Evolutionary conservation across 768 basidiomycete genomes (phyloP).

Genomic region (Hygrocybe coccinea): DNA sequence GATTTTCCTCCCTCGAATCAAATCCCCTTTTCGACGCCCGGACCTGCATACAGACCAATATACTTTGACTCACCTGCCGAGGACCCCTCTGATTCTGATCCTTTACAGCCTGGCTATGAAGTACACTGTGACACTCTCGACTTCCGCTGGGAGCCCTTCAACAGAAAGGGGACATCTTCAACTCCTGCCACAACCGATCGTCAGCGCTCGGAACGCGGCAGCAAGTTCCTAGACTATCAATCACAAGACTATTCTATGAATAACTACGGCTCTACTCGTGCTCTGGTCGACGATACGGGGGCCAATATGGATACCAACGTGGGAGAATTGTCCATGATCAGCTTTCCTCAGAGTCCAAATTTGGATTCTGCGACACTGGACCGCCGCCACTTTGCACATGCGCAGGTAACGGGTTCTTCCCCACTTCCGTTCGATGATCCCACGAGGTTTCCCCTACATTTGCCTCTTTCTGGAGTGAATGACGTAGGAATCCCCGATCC

Average conservation of each 20-base stretch:
- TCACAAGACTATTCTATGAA: no score
- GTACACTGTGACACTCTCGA: constrained; percentile 42
- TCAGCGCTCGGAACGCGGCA: not conserved
- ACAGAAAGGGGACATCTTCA: constrained; percentile 17
- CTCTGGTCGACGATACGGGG: no score
- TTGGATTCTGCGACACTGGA: no score
- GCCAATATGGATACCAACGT: no score
- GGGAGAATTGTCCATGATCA: not conserved
- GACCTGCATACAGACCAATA: constrained; percentile 38
- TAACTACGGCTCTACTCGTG: not conserved
- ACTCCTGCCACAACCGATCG: no score
- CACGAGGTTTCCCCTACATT: no score
- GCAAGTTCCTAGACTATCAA: not conserved
- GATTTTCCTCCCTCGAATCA: not conserved
- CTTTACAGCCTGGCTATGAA: constrained; percentile 31
- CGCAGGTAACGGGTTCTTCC: no score
- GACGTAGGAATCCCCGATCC: no score
- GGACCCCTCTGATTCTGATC: constrained; percentile 39
- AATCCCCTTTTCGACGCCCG: constrained; percentile 43
- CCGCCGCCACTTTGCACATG: no score
- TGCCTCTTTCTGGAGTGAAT: no score
- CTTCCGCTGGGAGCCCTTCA: constrained; percentile 56
- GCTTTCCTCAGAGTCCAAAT: not conserved
- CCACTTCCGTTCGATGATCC: no score
- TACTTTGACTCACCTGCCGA: constrained; percentile 53